These are phyloP conservation scores for Candida ipomoeae DNA, from an alignment of 805 yeast species.

Conservation along the genomic window DNA sequence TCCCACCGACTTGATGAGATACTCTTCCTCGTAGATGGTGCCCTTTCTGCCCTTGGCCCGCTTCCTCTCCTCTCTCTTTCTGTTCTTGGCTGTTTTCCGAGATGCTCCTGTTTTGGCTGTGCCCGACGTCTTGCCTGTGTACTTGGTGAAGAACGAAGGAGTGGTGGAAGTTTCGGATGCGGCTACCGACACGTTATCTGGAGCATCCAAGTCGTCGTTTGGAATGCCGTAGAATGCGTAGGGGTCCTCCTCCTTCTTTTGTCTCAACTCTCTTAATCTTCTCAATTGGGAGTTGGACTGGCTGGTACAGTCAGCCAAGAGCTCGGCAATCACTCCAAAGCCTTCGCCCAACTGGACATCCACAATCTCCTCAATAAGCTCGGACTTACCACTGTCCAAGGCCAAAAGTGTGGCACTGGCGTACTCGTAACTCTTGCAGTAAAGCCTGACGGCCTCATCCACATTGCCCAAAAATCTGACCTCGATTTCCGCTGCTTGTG, in stretches of 20 bases:
- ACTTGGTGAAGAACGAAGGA: conserved; percentile 90
- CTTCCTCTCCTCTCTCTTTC: conserved; percentile 92
- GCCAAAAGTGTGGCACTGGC: conserved; percentile 74
- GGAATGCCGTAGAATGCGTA: conserved; percentile 72
- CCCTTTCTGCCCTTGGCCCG: conserved; percentile 97
- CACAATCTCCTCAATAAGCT: conserved; percentile 53
- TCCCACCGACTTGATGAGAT: conserved; percentile 81
- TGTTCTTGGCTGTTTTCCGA: conserved; percentile 85
- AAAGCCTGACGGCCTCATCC: conserved; percentile 58
- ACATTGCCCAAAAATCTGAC: conserved; percentile 55
- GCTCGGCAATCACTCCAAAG: conserved; percentile 80
- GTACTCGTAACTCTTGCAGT: conserved; percentile 70
- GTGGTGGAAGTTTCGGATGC: conserved; percentile 91
- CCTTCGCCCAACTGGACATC: conserved; percentile 82
- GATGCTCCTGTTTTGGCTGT: conserved; percentile 97
- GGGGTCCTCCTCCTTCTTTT: conserved; percentile 81
- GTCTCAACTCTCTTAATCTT: conserved; percentile 79
- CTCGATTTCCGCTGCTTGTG: conserved; percentile 78
- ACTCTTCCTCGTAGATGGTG: conserved; percentile 95
- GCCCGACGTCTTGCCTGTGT: conserved; percentile 93
- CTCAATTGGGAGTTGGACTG: conserved; percentile 80
- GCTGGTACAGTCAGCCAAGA: conserved; percentile 87
- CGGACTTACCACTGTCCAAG: conserved; percentile 36
- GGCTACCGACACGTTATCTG: conserved; percentile 92
- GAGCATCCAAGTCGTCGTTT: conserved; percentile 58